Evolutionary conservation across 257 asterid genomes (phyloP).

Genomic region (Nicotiana undulata): DNA sequence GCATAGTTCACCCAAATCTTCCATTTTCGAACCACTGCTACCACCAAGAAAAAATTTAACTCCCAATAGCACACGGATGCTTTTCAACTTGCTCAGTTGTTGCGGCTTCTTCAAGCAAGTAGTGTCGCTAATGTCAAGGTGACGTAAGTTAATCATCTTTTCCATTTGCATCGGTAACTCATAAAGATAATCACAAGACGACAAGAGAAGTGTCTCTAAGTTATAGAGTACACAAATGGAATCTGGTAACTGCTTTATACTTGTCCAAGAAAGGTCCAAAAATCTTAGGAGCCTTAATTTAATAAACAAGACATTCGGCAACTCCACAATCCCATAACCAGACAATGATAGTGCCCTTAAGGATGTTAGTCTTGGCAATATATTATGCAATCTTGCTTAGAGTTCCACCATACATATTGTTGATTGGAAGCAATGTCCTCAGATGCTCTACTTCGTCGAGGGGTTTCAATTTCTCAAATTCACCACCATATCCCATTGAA

Average conservation of each 20-base stretch:
- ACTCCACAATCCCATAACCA: neutral
- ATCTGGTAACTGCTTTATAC: neutral
- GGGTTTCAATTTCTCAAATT: neutral
- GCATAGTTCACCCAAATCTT: neutral
- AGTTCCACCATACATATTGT: no score
- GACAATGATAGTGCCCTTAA: slow-evolving; percentile 12
- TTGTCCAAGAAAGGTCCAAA: neutral
- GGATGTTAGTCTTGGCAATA: neutral
- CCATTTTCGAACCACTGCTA: neutral
- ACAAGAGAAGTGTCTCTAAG: neutral
- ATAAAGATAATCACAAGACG: neutral
- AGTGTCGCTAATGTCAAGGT: neutral
- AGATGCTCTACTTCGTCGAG: neutral
- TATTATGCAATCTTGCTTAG: neutral
- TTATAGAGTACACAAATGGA: neutral
- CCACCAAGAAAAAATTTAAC: neutral
- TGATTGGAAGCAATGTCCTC: neutral
- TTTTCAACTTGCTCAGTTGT: neutral
- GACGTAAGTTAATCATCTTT: neutral
- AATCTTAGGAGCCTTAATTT: neutral
- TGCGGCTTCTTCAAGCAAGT: neutral
- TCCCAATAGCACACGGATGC: neutral
- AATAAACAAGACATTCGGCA: neutral
- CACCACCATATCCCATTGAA: accelerated
- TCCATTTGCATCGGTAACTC: neutral